phyloP scores from a whole-genome alignment of 1,284 basidiomycete species.

The Fomitopsis betulina region DNA sequence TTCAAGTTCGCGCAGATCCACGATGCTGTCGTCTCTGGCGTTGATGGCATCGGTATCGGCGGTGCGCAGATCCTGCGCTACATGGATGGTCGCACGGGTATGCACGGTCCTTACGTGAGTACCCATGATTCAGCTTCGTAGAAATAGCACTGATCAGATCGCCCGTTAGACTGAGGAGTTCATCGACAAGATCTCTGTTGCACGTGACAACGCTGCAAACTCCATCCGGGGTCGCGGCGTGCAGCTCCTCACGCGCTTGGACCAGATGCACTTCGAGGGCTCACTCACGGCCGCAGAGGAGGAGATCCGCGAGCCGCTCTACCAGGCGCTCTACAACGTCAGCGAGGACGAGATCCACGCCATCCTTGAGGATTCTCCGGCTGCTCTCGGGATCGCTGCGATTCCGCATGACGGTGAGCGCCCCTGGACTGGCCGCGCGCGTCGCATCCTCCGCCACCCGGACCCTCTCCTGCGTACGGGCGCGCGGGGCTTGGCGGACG shows the following conservation, averaged over 20 bases:
- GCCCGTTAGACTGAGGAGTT: neutral
- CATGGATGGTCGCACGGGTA: constrained; percentile 3
- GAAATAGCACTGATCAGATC: neutral
- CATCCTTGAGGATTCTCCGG: constrained; percentile 1
- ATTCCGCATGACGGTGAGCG: constrained; percentile 1
- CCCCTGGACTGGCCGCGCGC: constrained; percentile 1
- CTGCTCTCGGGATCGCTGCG: neutral
- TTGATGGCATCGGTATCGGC: constrained; percentile 2
- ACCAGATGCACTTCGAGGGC: constrained; percentile 6
- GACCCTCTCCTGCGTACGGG: neutral
- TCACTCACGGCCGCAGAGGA: neutral
- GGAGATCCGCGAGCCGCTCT: constrained; percentile 1
- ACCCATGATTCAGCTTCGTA: neutral
- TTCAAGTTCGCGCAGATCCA: constrained; percentile 1
- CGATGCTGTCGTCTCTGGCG: constrained; percentile 1
- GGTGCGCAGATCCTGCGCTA: constrained; percentile 2
- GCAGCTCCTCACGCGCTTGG: neutral
- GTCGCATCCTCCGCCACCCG: neutral
- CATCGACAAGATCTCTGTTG: constrained; percentile 1
- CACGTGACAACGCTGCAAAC: constrained; percentile 1
- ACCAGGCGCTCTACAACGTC: neutral
- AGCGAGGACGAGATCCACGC: neutral
- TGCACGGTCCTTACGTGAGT: constrained; percentile 4
- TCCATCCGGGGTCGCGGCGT: neutral
- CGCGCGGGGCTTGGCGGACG: neutral